Evolutionary conservation across 345 rosid species (phyloP).

Genomic region (Eutrema yunnanense): DNA sequence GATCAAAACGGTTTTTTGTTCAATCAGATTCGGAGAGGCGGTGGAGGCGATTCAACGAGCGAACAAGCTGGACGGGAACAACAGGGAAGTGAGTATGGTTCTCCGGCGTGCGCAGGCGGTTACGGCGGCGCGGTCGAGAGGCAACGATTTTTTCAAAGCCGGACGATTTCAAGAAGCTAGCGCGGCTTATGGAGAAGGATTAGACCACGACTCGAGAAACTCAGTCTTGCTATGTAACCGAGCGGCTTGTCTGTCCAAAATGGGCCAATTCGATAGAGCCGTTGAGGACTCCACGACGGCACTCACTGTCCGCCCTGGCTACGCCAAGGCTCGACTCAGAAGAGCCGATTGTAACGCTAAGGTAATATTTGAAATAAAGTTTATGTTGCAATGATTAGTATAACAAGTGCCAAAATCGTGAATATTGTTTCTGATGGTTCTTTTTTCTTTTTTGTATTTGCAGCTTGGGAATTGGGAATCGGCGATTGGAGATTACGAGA

Average conservation of each 20-base stretch:
- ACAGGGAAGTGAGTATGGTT: conserved; percentile 47
- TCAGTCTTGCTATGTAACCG: conserved; percentile 76
- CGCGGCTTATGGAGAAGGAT: conserved; percentile 60
- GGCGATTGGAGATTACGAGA: conserved; percentile 60
- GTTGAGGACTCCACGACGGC: conserved; percentile 66
- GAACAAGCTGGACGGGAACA: conserved; percentile 54
- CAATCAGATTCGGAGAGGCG: conserved; percentile 58
- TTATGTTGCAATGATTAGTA: background rate
- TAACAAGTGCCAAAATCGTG: background rate
- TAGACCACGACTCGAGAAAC: conserved; percentile 66
- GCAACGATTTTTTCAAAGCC: conserved; percentile 65
- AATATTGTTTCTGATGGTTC: background rate
- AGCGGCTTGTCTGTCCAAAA: conserved; percentile 71
- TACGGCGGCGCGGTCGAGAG: conserved; percentile 51
- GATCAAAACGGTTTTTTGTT: background rate
- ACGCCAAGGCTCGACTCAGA: conserved; percentile 77
- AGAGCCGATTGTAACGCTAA: conserved; percentile 77
- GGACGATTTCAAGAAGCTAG: conserved; percentile 51
- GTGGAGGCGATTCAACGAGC: conserved; percentile 58
- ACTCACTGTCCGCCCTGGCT: conserved; percentile 55
- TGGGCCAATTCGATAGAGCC: conserved; percentile 62
- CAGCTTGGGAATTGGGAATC: conserved; percentile 73
- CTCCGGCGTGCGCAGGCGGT: conserved; percentile 48
- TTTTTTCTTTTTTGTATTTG: background rate
- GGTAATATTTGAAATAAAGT: conserved; percentile 32